Base-by-base conservation (phyloP, 2,329 filamentous ascomycete genomes). In the Orbilia javanica region DNA sequence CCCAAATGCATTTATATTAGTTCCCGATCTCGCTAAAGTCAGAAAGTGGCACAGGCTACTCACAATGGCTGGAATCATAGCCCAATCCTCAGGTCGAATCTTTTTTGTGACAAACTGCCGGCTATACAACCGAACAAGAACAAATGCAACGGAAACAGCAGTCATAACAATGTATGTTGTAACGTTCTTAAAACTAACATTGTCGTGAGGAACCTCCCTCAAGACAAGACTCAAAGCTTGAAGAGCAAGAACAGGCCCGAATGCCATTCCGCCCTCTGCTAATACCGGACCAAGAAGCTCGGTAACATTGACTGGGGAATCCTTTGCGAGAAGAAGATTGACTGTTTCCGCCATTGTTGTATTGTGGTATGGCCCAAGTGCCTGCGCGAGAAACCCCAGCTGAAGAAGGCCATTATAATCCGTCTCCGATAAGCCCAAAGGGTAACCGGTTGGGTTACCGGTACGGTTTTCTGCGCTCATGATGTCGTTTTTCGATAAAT, bases 271-370 rank as follows among this genome's bases (percentile, higher is more conserved):
- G 48, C 50, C 72, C n/a, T 71, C 39, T 18, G 39, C 36, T 25
- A 66, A 60, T 50, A 71, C 66, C 7, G 73, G 73, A 7, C 73
- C 66, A 8, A 77, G 62, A 34, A 77, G 66, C 3, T 39, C 50
- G 25, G 73, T 77, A 8, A 71, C 66, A 39, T 77, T 77, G 6
- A 77, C 73, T 4, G 73, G 66, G 4, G 66, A 77, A 10, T 77
- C 52, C 20, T 67, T 67, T 18, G 66, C 60, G 18, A 77, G 60
- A 6, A 77, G 66, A 15, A 77, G 66, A 22, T 77, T 27, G 39
- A 77, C 73, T 13, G 73, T 77, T 63, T 77, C 55, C n/a, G 66
- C 73, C 73, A 77, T 77, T 52, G 73, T 77, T 15, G 73, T 77
- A 36, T 77, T 77, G 7, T 77, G 73, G n/a, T 77, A 77, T 10